phyloP scores from a whole-genome alignment of 176 grass and related monocot genomes.

The Oryza rufipogon region DNA sequence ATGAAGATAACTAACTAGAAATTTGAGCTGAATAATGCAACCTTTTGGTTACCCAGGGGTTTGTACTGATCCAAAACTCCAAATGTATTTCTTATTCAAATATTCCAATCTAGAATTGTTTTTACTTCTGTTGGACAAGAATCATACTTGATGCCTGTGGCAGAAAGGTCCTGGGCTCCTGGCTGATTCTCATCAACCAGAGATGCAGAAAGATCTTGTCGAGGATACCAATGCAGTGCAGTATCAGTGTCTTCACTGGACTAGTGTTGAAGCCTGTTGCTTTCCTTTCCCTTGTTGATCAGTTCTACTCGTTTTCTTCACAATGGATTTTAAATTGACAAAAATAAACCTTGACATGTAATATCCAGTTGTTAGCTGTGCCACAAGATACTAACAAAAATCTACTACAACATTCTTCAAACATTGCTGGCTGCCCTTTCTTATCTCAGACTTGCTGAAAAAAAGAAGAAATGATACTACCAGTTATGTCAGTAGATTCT shows the following conservation, averaged over 20 bases:
- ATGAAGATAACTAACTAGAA: too few relatives aligned
- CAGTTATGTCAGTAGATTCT: constrained; percentile 32
- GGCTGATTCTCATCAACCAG: too few relatives aligned
- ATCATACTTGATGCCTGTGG: too few relatives aligned
- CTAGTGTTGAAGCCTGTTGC: constrained; percentile 7
- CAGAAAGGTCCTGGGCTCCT: too few relatives aligned
- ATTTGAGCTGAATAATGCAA: too few relatives aligned
- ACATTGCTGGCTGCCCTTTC: not conserved
- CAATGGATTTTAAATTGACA: not conserved
- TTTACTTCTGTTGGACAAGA: constrained; percentile 26
- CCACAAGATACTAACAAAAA: not conserved
- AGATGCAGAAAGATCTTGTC: constrained; percentile 1
- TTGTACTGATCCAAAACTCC: too few relatives aligned
- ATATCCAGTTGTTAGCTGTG: not conserved
- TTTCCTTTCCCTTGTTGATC: constrained; percentile 6
- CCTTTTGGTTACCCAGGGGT: too few relatives aligned
- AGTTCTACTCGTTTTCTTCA: constrained; percentile 21
- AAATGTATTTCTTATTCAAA: too few relatives aligned
- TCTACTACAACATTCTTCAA: not conserved
- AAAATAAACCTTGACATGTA: not conserved
- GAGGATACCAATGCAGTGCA: not conserved
- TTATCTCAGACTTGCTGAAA: constrained; percentile 2
- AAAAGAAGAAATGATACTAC: not conserved
- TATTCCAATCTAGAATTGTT: constrained; percentile 10
- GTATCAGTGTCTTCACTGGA: not conserved